Evolutionary conservation across 2,329 filamentous ascomycete genomes (phyloP).

Genomic region (Xylaria sp.): DNA sequence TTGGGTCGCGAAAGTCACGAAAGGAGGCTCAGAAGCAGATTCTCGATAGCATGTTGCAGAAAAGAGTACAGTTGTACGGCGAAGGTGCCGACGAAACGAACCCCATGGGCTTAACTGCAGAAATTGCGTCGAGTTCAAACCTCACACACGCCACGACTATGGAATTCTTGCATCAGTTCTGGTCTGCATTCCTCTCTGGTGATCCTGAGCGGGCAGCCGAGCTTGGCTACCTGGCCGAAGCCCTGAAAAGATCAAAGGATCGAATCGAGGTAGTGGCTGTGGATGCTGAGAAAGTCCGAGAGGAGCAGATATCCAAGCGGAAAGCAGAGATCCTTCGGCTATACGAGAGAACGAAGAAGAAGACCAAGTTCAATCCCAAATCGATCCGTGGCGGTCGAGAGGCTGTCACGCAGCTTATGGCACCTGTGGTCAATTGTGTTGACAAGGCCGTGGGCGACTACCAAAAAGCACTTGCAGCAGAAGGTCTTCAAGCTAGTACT

Average conservation of each 20-base stretch:
- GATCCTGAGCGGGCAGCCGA: conserved; percentile 76
- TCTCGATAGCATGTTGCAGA: conserved; percentile 57
- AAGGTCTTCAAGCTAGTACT: conserved; percentile 45
- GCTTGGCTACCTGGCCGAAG: conserved; percentile 75
- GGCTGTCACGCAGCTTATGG: conserved; percentile 70
- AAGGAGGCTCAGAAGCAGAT: conserved; percentile 61
- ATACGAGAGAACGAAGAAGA: conserved; percentile 68
- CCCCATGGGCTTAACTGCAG: conserved; percentile 52
- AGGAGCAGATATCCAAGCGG: conserved; percentile 58
- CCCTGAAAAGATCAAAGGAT: conserved; percentile 68
- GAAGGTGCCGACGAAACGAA: conserved; percentile 42
- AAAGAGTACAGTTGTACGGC: conserved; percentile 54
- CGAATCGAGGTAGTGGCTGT: conserved; percentile 76
- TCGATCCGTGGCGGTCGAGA: conserved; percentile 68
- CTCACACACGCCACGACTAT: conserved; percentile 85
- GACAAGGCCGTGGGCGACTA: conserved; percentile 67
- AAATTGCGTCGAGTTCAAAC: conserved; percentile 53
- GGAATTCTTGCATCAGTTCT: conserved; percentile 97
- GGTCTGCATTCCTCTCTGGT: conserved; percentile 84
- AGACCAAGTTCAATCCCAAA: conserved; percentile 62
- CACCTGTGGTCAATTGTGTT: conserved; percentile 66
- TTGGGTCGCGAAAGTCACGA: conserved; percentile 66
- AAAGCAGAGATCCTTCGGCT: conserved; percentile 67
- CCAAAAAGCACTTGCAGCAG: conserved; percentile 62
- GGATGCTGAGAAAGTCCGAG: conserved; percentile 70